Percentiles rank a stretch among this genome's conserved stretches.
Conservation (phyloP, 2,329 filamentous ascomycete species). For the Alternaria gansuensis region DNA sequence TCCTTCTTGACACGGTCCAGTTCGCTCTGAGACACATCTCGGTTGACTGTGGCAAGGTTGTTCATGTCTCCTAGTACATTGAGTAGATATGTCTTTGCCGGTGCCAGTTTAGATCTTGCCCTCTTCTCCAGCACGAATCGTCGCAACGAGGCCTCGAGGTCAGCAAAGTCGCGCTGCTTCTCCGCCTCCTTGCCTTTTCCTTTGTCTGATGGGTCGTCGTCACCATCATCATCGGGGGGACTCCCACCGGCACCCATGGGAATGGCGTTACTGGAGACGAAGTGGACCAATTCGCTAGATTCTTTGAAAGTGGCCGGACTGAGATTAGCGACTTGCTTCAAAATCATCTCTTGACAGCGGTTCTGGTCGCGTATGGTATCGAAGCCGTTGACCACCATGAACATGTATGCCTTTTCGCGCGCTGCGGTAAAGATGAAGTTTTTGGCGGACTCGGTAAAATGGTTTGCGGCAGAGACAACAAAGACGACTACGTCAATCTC, state of each 20-base stretch:
- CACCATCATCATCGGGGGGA: constrained; percentile 50
- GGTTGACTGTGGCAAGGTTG: constrained; percentile 83
- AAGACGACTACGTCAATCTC: constrained; percentile 99
- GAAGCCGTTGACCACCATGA: constrained; percentile 98
- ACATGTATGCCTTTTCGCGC: constrained; percentile 97
- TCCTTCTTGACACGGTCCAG: constrained; percentile 83
- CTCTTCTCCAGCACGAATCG: constrained; percentile 96
- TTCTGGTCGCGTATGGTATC: constrained; percentile 93
- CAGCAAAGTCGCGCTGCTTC: constrained; percentile 88
- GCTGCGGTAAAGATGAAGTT: constrained; percentile 97
- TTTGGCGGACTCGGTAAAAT: constrained; percentile 96
- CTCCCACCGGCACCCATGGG: constrained; percentile 65
- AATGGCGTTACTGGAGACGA: constrained; percentile 96
- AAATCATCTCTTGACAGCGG: constrained; percentile 88
- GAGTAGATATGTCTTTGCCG: constrained; percentile 91
- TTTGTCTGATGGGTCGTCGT: constrained; percentile 58
- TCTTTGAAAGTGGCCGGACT: constrained; percentile 95
- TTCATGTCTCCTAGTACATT: constrained; percentile 91
- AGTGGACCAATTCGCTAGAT: constrained; percentile 90
- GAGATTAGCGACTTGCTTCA: constrained; percentile 87
- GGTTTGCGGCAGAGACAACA: constrained; percentile 95
- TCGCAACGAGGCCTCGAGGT: constrained; percentile 85
- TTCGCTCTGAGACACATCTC: constrained; percentile 85
- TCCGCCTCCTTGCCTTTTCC: constrained; percentile 77
- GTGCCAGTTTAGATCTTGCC: constrained; percentile 91